phyloP scores from a whole-genome alignment of 2,329 filamentous ascomycete genomes.

The Fusarium burgessii region DNA sequence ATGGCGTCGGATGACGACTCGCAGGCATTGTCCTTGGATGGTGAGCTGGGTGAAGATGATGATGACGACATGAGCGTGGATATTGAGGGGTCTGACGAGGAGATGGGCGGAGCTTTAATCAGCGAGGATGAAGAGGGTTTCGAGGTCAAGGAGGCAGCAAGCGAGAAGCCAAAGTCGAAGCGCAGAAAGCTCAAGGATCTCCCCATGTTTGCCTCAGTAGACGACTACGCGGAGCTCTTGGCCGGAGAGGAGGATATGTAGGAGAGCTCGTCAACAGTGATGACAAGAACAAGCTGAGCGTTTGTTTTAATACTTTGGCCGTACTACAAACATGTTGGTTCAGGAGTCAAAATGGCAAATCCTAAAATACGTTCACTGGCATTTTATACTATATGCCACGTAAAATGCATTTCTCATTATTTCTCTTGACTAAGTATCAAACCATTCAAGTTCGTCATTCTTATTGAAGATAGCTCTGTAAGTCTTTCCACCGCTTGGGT shows the following conservation, averaged over 20 bases:
- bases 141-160: slow-evolving; percentile 74
- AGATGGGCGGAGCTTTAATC: slow-evolving; percentile 58
- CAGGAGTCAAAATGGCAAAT: slow-evolving; percentile 33
- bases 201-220: slow-evolving; percentile 91
- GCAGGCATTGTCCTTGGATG: slow-evolving; percentile 54
- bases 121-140: slow-evolving; percentile 58
- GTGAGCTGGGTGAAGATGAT: slow-evolving; percentile 61
- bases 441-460: slow-evolving; percentile 84
- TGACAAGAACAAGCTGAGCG: slow-evolving; percentile 21
- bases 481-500: slow-evolving; percentile 87
- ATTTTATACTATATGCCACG: slow-evolving; percentile 1
- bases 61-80: slow-evolving; percentile 56
- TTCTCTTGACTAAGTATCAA: slow-evolving; percentile 55
- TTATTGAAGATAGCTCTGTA: slow-evolving; percentile 94
- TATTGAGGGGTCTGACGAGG: slow-evolving; percentile 57
- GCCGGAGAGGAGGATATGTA: slow-evolving; percentile 73
- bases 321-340: slow-evolving; percentile 28
- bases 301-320: slow-evolving; percentile 31
- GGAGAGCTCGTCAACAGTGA: not conserved
- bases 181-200: slow-evolving; percentile 88
- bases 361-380: slow-evolving; percentile 13
- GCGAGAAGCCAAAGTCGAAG: slow-evolving; percentile 63
- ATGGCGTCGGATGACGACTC: slow-evolving; percentile 63
- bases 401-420: slow-evolving; percentile 26
- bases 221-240: slow-evolving; percentile 91